Base-by-base conservation (phyloP, 345 rosid genomes). In the Durio zibethinus region DNA sequence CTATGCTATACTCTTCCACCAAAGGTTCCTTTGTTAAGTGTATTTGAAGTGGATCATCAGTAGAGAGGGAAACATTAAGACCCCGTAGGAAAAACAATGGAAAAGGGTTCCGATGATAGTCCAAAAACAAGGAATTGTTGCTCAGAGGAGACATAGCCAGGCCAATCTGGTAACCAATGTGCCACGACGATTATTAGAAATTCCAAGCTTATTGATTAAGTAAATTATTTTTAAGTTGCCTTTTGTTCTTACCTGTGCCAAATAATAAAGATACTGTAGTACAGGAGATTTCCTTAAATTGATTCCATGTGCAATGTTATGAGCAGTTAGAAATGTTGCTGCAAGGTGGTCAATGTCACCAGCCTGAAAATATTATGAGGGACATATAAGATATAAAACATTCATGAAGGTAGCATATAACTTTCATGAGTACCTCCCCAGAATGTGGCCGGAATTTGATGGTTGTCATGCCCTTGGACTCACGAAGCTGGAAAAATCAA, bases 331-430 rank as follows among this genome's bases (percentile, higher is more conserved):
- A 85, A 97, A 94, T 8, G 99, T 92, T 31, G 99, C 99, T 77
- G 99, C 99, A 76, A 97, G 92, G 84, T 97, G 99, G 90, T 97
- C 99, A 77, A 90, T 90, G 75, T 97, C 99, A 60, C 99, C 99
- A 76, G 99, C 98, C 99, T 97, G 90, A 78, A 82, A 84, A 81
- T 63, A 57, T 50, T 54, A 65, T 76, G 70, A 83, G 74, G 57
- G 50, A 25, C 72, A 59, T 35, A 73, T 20, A 43, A 14, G 64
- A 45, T 50, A 42, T 8, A 36, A 40, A 6, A 73, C 29, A 47
- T 53, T 12, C 15, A 54, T 5, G 8, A 64, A 75, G 47, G 10
- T 16, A 59, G 25, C 76, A 69, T n/a, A 64, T 43, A 61, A 23
- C 68, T 68, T 50, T 23, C 16, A 77, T 4, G 59, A 74, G 42